Evolutionary conservation across 139 green algal genomes (phyloP), one percentile per base, ranked within the genome.

Genomic region (Limnomonas spitsbergensis): DNA sequence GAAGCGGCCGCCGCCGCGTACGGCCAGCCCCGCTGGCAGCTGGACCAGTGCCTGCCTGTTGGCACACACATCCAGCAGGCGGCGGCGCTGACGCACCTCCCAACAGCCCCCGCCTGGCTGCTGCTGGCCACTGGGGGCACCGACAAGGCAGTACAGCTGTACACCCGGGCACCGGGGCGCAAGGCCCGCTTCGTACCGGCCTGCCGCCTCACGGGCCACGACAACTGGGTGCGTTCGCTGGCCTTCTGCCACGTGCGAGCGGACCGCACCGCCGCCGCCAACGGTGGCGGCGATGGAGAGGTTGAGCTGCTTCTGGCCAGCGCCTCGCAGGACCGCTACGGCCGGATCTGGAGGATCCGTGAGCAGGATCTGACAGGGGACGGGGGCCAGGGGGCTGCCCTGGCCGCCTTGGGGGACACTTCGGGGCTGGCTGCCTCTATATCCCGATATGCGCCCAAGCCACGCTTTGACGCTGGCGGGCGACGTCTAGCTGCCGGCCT

Each of bases 151-250:
- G 83, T 97, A 2, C 40, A 83, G 24, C 81, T 97, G 71, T 87
- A 86, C 70, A n/a, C 90, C 31, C 53, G 83, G 4, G 68, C 73
- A 0, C 83, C 87, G 0, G 81, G 53, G 36, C 69, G 38, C 70
- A 39, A 69, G 56, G 53, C 24, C 32, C 24, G 32, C 38, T 96
- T 96, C 77, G 1, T 69, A 39, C 31, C 54, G 3, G 86, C 73
- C 0, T 91, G 83, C 82, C 66, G 66, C 73, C 85, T 97, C 68
- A 71, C 77, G 38, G 94, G 94, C 1, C 94, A 97, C 76, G 86
- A 93, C 39, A 92, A 97, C 81, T 97, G 94, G 94, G 80, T 97
- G 40, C 82, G 90, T 0, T 86, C 83, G 2, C 79, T 97, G n/a
- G 85, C 87, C 0, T 96, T 95, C 69, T 82, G 78, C 29, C 47